phyloP scores from a whole-genome alignment of 2,329 filamentous ascomycete genomes.

The Aspergillus luchuensis region DNA sequence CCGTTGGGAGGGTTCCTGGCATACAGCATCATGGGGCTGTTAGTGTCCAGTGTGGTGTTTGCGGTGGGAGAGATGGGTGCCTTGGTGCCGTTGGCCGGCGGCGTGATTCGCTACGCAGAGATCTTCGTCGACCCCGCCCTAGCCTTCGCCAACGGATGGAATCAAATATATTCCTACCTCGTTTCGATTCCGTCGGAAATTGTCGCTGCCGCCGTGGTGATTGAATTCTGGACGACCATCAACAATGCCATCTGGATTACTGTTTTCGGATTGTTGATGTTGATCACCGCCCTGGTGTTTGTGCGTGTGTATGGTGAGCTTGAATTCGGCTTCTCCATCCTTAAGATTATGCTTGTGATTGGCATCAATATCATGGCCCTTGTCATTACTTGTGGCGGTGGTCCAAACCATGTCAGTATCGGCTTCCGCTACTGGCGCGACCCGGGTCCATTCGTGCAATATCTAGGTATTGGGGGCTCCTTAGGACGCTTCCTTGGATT shows the following conservation, averaged over 20 bases:
- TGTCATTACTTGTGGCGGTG: constrained; percentile 48
- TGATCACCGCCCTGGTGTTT: constrained; percentile 38
- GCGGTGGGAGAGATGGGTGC: constrained; percentile 42
- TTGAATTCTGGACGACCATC: constrained; percentile 60
- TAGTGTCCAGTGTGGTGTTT: constrained; percentile 37
- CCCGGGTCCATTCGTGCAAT: constrained; percentile 46
- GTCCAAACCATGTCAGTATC: constrained; percentile 47
- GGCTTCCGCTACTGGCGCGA: constrained; percentile 52
- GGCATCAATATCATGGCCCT: constrained; percentile 62
- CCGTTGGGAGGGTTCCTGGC: constrained; percentile 39
- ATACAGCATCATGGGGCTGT: constrained; percentile 42
- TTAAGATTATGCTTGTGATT: constrained; percentile 63
- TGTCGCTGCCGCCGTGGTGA: constrained; percentile 47
- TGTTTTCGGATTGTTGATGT: constrained; percentile 44
- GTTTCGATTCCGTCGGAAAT: constrained; percentile 38
- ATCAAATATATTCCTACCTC: constrained; percentile 37
- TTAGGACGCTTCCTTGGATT: constrained; percentile 47
- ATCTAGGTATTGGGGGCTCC: constrained; percentile 39
- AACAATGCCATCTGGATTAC: constrained; percentile 44
- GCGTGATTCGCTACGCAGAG: constrained; percentile 39
- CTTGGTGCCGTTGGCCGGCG: constrained; percentile 42
- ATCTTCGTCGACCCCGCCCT: constrained; percentile 43
- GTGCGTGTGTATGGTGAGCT: constrained; percentile 53
- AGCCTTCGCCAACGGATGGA: constrained; percentile 42
- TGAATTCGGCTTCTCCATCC: constrained; percentile 54